These are phyloP conservation scores for Circinella umbellata DNA, from an alignment of 371 early-diverging fungal species.

Conservation along the genomic window DNA sequence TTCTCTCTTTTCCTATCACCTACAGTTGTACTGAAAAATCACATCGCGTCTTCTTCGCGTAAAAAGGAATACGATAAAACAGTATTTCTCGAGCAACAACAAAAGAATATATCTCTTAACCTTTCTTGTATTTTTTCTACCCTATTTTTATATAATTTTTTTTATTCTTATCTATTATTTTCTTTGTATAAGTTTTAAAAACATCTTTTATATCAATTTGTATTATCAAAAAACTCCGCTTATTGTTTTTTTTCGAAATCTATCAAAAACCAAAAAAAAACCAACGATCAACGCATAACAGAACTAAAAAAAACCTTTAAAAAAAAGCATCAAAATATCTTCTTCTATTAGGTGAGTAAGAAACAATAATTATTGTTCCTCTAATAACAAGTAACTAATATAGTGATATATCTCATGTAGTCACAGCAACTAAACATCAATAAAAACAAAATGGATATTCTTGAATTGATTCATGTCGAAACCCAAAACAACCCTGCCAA, in stretches of 20 bases:
- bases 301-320: constrained; percentile 6
- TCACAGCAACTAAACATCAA: too few species aligned
- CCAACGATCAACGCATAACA: neutral
- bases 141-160: constrained; percentile 6
- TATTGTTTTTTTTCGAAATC: neutral
- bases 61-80: neutral
- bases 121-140: neutral
- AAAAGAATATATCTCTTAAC: neutral
- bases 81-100: too few species aligned
- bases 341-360: too few species aligned
- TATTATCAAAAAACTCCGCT: constrained; percentile 8
- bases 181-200: constrained; percentile 1
- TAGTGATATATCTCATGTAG: too few species aligned
- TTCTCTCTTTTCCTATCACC: neutral
- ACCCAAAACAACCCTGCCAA: constrained; percentile 40
- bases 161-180: constrained; percentile 5
- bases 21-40: constrained; percentile 1
- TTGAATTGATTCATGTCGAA: constrained; percentile 70
- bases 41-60: constrained; percentile 7
- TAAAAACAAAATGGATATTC: constrained; percentile 59
- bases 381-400: too few species aligned
- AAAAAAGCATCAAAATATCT: neutral
- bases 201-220: neutral
- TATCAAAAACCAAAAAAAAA: constrained; percentile 10
- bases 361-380: too few species aligned